Evolutionary conservation across 2,329 filamentous ascomycete genomes (phyloP), one percentile per base, ranked within the genome.

Genomic region (Neophaeococcomyces mojaviensis): DNA sequence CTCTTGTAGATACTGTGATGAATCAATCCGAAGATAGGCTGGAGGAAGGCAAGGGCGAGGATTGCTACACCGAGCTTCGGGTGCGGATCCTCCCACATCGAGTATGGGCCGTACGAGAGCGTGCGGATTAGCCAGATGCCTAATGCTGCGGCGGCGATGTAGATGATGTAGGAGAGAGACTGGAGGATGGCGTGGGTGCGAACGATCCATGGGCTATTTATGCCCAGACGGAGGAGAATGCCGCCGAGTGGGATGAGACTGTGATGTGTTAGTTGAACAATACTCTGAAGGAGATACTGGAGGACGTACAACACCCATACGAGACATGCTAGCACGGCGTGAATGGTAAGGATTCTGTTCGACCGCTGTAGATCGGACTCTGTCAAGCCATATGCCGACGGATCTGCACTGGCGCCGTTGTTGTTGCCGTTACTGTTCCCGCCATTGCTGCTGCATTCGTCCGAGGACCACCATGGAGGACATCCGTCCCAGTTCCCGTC

Each of bases 41-140:
- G 61, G 33, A 61, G 42, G 20, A 61, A 57, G 16, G 59, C 46
- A 6, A 61, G 47, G 12, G 51, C 56, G 8, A 61, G 54, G 28
- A 63, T 51, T 1, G 57, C 51, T 12, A 59, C 55, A 15, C 60
- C 59, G 22, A 63, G 39, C 28, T 57, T 57, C 3, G 58, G 56
- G 41, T 62, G 61, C 13, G 55, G 44, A 33, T 61, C 60, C 28
- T 55, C 53, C 50, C 52, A 55, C n/a, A 51, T 15, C 18, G 33
- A 37, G 32, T 41, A 61, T 47, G 40, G 44, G 34, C 34, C 53
- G 46, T 32, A 26, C 6, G 42, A 24, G 19, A 57, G 44, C 22
- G 58, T 57, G 30, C 50, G 54, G 15, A 55, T 58, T 32, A 63
- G 51, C 39, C 58, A 59, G 24, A 62, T 57, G 24, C 60, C 60